These are phyloP conservation scores for Teunomyces barrocoloradensis DNA, from an alignment of 805 yeast genomes.

Conservation along the genomic window DNA sequence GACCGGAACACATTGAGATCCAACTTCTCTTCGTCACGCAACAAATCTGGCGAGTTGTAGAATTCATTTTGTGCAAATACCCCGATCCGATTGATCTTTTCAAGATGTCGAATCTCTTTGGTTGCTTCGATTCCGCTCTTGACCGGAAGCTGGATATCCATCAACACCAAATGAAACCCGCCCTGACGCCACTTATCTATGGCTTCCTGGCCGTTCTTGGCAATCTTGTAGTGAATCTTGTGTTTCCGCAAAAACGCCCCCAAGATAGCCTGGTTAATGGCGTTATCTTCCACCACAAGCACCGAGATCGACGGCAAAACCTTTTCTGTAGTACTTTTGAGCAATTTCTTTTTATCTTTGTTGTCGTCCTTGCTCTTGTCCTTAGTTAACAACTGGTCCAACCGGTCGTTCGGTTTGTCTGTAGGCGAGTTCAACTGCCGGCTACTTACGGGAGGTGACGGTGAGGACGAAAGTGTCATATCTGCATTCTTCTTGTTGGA, in stretches of 20 bases:
- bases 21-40: slow-evolving; percentile 50
- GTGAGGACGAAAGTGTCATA: slow-evolving; percentile 6
- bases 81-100: slow-evolving; percentile 77
- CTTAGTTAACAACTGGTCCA: background rate
- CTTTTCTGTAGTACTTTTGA: slow-evolving; percentile 47
- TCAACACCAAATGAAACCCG: slow-evolving; percentile 88
- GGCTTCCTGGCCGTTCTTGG: slow-evolving; percentile 94
- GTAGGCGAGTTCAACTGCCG: slow-evolving; percentile 9
- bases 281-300: slow-evolving; percentile 92
- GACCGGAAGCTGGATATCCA: slow-evolving; percentile 97
- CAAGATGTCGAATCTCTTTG: slow-evolving; percentile 82
- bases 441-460: slow-evolving; percentile 10
- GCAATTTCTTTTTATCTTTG: slow-evolving; percentile 4
- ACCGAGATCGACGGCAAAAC: slow-evolving; percentile 89
- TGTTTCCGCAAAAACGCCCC: slow-evolving; percentile 85
- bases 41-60: slow-evolving; percentile 17
- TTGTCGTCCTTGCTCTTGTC: background rate
- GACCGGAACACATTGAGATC: slow-evolving; percentile 69
- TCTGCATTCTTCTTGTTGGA: background rate
- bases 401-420: slow-evolving; percentile 2
- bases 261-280: slow-evolving; percentile 87
- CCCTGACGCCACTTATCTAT: slow-evolving; percentile 92
- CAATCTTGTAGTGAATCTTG: slow-evolving; percentile 78
- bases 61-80: slow-evolving; percentile 47
- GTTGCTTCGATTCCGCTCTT: slow-evolving; percentile 96